Percentiles rank a stretch among this genome's conserved stretches.
phyloP scores from a whole-genome alignment of 2,329 filamentous ascomycete species.

The Paraphaeosphaeria sporulosa region DNA sequence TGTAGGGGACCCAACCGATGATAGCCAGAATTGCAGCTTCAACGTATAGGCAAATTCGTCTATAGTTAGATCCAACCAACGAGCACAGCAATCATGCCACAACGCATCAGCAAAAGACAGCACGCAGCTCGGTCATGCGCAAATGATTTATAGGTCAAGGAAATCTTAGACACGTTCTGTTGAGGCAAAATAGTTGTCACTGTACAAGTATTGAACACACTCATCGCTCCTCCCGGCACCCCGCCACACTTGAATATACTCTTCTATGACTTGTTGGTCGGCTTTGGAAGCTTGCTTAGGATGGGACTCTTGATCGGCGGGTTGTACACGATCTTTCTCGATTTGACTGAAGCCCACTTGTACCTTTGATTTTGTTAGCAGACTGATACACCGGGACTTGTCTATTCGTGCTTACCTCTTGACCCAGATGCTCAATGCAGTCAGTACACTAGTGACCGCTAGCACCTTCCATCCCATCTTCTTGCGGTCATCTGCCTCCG shows the following conservation, averaged over 20 bases:
- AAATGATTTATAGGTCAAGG: slow-evolving; percentile 35
- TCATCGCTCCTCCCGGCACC: slow-evolving; percentile 24
- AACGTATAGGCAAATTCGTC: background rate
- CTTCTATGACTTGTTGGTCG: slow-evolving; percentile 45
- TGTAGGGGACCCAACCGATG: background rate
- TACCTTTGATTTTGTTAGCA: slow-evolving; percentile 63
- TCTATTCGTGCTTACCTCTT: slow-evolving; percentile 71
- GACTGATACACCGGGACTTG: background rate
- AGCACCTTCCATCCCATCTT: slow-evolving; percentile 99
- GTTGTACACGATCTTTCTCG: slow-evolving; percentile 89
- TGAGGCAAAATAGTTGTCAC: slow-evolving; percentile 45
- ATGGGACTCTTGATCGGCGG: slow-evolving; percentile 63
- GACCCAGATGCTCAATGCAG: slow-evolving; percentile 91
- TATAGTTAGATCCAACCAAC: background rate
- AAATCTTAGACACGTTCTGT: slow-evolving; percentile 40
- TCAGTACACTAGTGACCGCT: slow-evolving; percentile 77
- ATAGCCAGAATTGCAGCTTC: background rate
- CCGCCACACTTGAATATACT: slow-evolving; percentile 28
- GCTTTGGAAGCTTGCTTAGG: slow-evolving; percentile 41
- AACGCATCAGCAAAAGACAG: slow-evolving; percentile 19
- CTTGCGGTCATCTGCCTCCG: slow-evolving; percentile 99
- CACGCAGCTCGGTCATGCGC: slow-evolving; percentile 18
- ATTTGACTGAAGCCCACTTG: slow-evolving; percentile 98
- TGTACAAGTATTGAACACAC: slow-evolving; percentile 51
- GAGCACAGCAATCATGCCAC: slow-evolving; percentile 20